A percentile compares a stretch with the other conserved stretches of the same genome.
Conservation (phyloP, 1,139 yeast species). For the Saccharomyces pastorianus region DNA sequence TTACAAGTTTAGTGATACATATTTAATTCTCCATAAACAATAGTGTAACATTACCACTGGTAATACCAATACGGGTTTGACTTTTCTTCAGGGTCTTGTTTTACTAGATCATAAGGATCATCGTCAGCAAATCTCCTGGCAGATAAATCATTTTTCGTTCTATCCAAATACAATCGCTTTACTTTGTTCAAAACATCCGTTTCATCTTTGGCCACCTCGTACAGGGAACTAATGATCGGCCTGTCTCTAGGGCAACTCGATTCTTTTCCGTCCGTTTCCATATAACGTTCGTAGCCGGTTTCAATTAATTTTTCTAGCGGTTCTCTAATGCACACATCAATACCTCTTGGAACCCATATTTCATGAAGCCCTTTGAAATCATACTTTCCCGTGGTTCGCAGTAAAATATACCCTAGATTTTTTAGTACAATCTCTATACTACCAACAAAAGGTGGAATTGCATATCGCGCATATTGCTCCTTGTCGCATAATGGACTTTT, state of each 20-base stretch:
- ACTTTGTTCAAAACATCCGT: slow-evolving; percentile 16
- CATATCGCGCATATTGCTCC: slow-evolving; percentile 36
- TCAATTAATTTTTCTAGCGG: slow-evolving; percentile 24
- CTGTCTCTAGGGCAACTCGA: slow-evolving; percentile 20
- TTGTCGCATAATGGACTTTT: slow-evolving; percentile 30
- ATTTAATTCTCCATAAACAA: background rate
- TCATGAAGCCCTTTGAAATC: slow-evolving; percentile 35
- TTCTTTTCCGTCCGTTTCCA: slow-evolving; percentile 11
- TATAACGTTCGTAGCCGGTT: slow-evolving; percentile 8
- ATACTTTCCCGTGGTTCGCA: slow-evolving; percentile 56
- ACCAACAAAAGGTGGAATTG: slow-evolving; percentile 64
- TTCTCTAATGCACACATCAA: slow-evolving; percentile 38
- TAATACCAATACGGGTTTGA: slow-evolving; percentile 29
- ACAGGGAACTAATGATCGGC: slow-evolving; percentile 24
- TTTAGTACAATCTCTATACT: slow-evolving; percentile 59
- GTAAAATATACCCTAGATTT: slow-evolving; percentile 58
- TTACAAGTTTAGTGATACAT: background rate
- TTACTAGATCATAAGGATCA: slow-evolving; percentile 17
- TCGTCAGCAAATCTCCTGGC: slow-evolving; percentile 14
- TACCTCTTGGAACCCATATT: slow-evolving; percentile 44
- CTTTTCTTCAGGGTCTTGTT: slow-evolving; percentile 10
- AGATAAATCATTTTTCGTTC: slow-evolving; percentile 19
- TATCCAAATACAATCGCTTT: slow-evolving; percentile 22
- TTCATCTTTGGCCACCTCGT: slow-evolving; percentile 21
- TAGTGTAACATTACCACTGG: slow-evolving; percentile 15